phyloP scores from a whole-genome alignment of 805 yeast species.

The Nakazawaea wickerhamii region DNA sequence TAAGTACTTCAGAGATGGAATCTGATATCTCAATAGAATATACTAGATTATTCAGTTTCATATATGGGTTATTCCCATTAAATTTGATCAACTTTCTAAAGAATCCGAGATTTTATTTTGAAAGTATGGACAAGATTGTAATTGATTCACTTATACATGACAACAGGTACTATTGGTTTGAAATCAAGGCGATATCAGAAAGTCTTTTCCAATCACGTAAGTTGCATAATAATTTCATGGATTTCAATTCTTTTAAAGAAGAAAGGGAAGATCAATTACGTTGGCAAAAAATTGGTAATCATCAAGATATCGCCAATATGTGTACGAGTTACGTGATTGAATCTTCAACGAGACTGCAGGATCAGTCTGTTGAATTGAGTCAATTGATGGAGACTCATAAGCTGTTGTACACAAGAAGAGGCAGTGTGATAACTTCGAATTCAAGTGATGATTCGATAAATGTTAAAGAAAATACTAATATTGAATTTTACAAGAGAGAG shows the following conservation, averaged over 20 bases:
- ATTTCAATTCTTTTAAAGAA: conserved; percentile 29
- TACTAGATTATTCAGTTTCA: conserved; percentile 35
- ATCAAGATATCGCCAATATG: conserved; percentile 29
- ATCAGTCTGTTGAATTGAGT: conserved; percentile 6
- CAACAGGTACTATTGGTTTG: conserved; percentile 26
- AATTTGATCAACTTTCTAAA: conserved; percentile 38
- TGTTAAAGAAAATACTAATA: conserved; percentile 16
- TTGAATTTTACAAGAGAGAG: conserved; percentile 53
- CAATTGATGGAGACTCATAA: conserved; percentile 18
- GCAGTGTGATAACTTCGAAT: conserved; percentile 1
- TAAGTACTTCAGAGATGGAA: not conserved
- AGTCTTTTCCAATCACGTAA: conserved; percentile 29
- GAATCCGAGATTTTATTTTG: conserved; percentile 30
- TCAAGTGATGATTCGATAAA: conserved; percentile 3
- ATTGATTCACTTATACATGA: not conserved
- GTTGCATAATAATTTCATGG: conserved; percentile 44
- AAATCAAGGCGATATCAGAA: conserved; percentile 25
- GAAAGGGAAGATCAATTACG: conserved; percentile 25
- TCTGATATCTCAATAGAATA: not conserved
- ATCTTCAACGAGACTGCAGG: not conserved
- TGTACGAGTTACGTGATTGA: conserved; percentile 22
- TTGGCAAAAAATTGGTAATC: conserved; percentile 26
- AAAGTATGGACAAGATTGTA: conserved; percentile 14
- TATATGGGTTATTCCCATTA: conserved; percentile 56
- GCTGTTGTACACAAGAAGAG: conserved; percentile 16